A percentile compares a stretch with the other conserved stretches of the same genome.
Conservation (phyloP, 306 rosid genomes). For the Urtica urens region DNA sequence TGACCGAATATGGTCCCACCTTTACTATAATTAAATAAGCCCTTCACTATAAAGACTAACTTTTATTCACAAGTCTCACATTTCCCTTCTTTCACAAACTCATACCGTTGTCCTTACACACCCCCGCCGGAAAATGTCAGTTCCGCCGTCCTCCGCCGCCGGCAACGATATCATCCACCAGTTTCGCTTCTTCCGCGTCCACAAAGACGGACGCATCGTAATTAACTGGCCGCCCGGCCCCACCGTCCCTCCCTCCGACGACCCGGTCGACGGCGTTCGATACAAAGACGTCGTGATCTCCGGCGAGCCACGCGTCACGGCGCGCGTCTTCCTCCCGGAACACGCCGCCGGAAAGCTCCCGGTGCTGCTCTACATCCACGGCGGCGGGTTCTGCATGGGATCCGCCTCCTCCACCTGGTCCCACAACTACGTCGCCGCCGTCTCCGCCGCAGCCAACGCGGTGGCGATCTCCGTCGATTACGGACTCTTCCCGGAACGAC, state of each 20-base stretch:
- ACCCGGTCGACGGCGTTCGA: constrained; percentile 6
- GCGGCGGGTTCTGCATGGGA: constrained; percentile 25
- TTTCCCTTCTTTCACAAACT: not conserved
- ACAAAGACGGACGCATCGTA: constrained; percentile 19
- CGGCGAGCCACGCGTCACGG: constrained; percentile 19
- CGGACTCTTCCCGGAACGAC: constrained; percentile 27
- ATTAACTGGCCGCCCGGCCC: not conserved
- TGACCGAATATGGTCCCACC: too few species aligned
- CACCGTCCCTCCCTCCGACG: constrained; percentile 17
- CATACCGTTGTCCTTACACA: not conserved
- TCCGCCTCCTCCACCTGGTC: constrained; percentile 22
- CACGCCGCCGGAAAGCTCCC: constrained; percentile 11
- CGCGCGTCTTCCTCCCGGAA: constrained; percentile 23
- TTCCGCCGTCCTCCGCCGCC: not conserved
- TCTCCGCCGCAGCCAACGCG: constrained; percentile 12
- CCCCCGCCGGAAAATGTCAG: not conserved
- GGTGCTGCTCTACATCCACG: constrained; percentile 26
- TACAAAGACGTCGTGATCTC: constrained; percentile 28
- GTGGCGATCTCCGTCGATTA: constrained; percentile 34
- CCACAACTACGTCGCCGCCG: constrained; percentile 15
- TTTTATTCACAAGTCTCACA: not conserved
- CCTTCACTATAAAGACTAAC: too few species aligned
- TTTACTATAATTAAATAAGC: too few species aligned
- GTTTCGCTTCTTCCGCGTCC: constrained; percentile 23
- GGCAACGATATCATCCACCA: constrained; percentile 7